Evolutionary conservation across 1,284 basidiomycete genomes (phyloP), one percentile per base, ranked within the genome.

Genomic region (Melampsora medusae): DNA sequence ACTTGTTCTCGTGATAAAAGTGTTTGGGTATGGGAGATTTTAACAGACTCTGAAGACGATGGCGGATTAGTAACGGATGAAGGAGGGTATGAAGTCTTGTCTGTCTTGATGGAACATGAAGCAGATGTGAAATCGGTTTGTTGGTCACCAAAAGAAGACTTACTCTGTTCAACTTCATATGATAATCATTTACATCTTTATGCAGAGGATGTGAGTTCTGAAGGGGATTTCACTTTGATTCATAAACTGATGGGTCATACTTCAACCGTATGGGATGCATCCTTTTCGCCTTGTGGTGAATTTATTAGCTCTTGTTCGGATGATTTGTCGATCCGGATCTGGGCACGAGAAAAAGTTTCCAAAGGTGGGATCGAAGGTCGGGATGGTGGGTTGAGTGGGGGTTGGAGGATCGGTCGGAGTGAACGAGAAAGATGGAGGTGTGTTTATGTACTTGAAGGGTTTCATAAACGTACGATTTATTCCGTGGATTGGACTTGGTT

Each of bases 181-280:
- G 97, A 99, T 82, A 93, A 98, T 81, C 92, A 92, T 7, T 92
- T 99, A 83, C 93, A 93, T 80, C 88, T 99, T 31, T 96, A 97
- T 83, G 85, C 92, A 77, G 95, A 98, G 82, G 96, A 99, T 82
- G 93, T 93, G 0, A 88, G 89, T 25, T 79, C 79, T 76, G 93
- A 96, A 79, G 96, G 99, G 83, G 98, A 97, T 93, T 94, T 89
- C 82, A 91, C 90, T 81, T 92, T 92, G 80, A 83, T 92, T 1
- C 91, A 94, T 80, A 84, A 87, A 38, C 76, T 80, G 16, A 78
- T 38, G 77, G 31, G 80, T 81, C 77, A 85, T 83, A 28, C 82
- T 78, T 68, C 80, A 74, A 99, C 97, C 0, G 93, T 99, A 7
- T 99, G 97, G 97, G 87, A 90, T 0, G 82, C 98, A 49, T 88